phyloP scores from a whole-genome alignment of 306 rosid genomes.

The Senna tora region DNA sequence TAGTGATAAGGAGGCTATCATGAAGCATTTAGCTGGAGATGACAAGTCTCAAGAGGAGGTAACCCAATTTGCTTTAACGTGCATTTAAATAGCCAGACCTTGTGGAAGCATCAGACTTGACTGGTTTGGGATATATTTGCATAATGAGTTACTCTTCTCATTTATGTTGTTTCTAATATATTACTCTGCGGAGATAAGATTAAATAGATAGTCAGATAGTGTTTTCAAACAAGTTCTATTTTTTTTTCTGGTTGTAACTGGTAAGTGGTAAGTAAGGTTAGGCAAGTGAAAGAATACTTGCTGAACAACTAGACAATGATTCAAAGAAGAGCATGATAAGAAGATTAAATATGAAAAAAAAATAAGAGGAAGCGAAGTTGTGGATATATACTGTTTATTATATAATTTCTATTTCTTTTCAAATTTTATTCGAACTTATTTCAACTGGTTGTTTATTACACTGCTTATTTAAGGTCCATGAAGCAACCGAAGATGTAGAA shows the following conservation, averaged over 20 bases:
- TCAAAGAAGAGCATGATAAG: slow-evolving; percentile 53
- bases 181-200: neutral
- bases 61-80: slow-evolving; percentile 10
- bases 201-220: neutral
- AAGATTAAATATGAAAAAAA: neutral
- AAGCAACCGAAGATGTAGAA: slow-evolving; percentile 43
- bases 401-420: neutral
- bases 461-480: slow-evolving; percentile 42
- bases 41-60: slow-evolving; percentile 46
- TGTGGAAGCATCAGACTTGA: neutral
- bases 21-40: slow-evolving; percentile 47
- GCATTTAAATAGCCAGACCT: slow-evolving; percentile 2
- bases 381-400: neutral
- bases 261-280: slow-evolving; percentile 31
- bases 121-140: neutral
- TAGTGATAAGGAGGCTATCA: slow-evolving; percentile 75
- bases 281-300: slow-evolving; percentile 41
- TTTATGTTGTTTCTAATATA: neutral
- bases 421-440: neutral
- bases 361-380: neutral
- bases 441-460: slow-evolving; percentile 19
- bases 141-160: slow-evolving; percentile 1
- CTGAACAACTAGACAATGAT: slow-evolving; percentile 39
- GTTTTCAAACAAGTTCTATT: neutral
- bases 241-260: neutral